Percentiles rank a stretch among this genome's conserved stretches.
phyloP scores from a whole-genome alignment of 352 stramenopile genomes.

The Phytophthora europaea region DNA sequence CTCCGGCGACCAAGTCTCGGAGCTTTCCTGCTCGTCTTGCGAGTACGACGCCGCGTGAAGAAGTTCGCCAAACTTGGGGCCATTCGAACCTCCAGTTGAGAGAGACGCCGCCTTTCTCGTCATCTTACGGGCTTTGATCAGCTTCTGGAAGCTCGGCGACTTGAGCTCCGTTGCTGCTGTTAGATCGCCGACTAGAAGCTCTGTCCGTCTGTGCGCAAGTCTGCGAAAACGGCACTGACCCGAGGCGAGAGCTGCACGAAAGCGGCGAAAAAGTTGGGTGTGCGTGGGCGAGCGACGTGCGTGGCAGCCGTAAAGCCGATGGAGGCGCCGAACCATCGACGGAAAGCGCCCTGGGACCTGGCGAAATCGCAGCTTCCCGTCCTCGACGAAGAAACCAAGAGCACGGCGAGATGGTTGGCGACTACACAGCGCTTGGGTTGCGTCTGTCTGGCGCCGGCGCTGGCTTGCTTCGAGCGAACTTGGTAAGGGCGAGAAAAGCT shows the following conservation, averaged over 20 bases:
- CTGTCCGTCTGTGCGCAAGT: conserved; percentile 1
- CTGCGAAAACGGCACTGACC: conserved; percentile 14
- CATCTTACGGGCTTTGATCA: background rate
- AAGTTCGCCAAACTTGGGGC: conserved; percentile 36
- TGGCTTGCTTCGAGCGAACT: conserved; percentile 26
- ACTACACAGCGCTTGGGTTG: conserved; percentile 22
- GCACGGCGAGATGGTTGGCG: conserved; percentile 27
- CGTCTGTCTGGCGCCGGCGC: conserved; percentile 32
- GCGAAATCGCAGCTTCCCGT: conserved; percentile 15
- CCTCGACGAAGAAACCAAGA: conserved; percentile 4
- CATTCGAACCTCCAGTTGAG: background rate
- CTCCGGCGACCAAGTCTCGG: conserved; percentile 21
- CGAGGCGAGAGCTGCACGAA: conserved; percentile 39
- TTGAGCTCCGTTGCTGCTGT: conserved; percentile 13
- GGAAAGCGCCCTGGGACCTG: conserved; percentile 40
- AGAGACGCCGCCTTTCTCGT: conserved; percentile 3
- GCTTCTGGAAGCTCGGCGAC: conserved; percentile 16
- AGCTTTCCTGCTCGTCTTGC: conserved; percentile 7
- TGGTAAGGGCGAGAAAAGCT: conserved; percentile 24
- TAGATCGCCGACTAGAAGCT: conserved; percentile 28
- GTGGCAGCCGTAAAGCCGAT: conserved; percentile 46
- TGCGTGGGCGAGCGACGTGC: conserved; percentile 33
- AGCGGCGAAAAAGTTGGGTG: conserved; percentile 38
- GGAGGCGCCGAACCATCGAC: conserved; percentile 28
- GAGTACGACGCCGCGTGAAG: conserved; percentile 34